Percentiles rank a stretch among this genome's conserved stretches.
Evolutionary conservation across 768 basidiomycete genomes (phyloP).

Genomic region (Boletus sp.): DNA sequence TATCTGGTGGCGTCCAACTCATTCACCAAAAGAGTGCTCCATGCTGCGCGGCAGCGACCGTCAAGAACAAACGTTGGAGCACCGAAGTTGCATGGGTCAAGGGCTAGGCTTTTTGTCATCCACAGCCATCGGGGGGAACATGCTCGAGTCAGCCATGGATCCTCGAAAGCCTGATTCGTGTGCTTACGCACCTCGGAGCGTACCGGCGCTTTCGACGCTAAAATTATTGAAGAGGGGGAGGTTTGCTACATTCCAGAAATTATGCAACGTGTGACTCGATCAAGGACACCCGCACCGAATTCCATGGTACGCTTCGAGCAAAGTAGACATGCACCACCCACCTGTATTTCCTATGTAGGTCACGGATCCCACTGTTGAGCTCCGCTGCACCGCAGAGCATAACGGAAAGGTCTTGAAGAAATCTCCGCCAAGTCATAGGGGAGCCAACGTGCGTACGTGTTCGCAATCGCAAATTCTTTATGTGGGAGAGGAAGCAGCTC

Average conservation of each 20-base stretch:
- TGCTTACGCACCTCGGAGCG: slow-evolving; percentile 10
- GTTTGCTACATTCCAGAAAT: slow-evolving; percentile 21
- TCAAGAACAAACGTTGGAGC: slow-evolving; percentile 4
- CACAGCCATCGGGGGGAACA: slow-evolving; percentile 12
- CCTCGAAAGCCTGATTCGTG: slow-evolving; percentile 16
- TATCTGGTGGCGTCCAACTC: slow-evolving; percentile 29
- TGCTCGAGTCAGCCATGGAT: slow-evolving; percentile 10
- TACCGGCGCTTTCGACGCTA: slow-evolving; percentile 17
- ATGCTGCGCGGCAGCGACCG: slow-evolving; percentile 17
- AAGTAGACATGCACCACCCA: slow-evolving; percentile 23
- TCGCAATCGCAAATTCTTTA: slow-evolving; percentile 23
- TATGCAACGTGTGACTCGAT: slow-evolving; percentile 25
- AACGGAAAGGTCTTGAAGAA: slow-evolving; percentile 14
- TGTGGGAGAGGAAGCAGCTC: slow-evolving; percentile 19
- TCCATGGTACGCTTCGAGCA: slow-evolving; percentile 10
- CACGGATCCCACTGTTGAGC: slow-evolving; percentile 15
- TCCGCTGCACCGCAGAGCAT: slow-evolving; percentile 21
- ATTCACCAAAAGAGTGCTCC: slow-evolving; percentile 15
- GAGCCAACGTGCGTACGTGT: slow-evolving; percentile 15
- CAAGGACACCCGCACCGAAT: slow-evolving; percentile 10
- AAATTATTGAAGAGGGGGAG: slow-evolving; percentile 8
- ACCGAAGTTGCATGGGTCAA: slow-evolving; percentile 24
- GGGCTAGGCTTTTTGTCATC: slow-evolving; percentile 16
- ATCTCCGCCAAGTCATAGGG: slow-evolving; percentile 24
- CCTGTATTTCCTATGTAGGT: slow-evolving; percentile 18